These are phyloP conservation scores for Geranomyces variabilis DNA, from an alignment of 192 early-diverging fungal species.

Conservation along the genomic window DNA sequence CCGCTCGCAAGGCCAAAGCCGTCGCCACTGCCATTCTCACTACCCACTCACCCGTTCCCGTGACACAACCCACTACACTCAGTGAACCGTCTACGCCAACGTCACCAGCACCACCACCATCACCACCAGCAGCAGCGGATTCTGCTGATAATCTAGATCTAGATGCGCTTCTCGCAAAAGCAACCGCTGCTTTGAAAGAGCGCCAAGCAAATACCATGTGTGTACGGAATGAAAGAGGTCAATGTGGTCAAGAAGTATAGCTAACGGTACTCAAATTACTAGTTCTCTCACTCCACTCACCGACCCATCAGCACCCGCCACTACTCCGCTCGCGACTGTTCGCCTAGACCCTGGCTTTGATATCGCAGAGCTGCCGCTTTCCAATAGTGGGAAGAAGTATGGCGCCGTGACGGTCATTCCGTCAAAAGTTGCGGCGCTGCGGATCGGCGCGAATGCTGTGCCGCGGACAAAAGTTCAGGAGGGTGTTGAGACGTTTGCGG, in stretches of 20 bases:
- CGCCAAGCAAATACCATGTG: constrained; percentile 16
- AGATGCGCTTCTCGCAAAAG: constrained; percentile 31
- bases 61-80: no score
- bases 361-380: neutral
- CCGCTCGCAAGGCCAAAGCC: no score
- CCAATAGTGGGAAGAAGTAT: constrained; percentile 11
- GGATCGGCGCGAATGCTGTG: neutral
- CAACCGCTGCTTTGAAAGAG: constrained; percentile 22
- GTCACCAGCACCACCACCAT: no score
- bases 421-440: constrained; percentile 19
- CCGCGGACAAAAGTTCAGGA: constrained; percentile 2
- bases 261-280: no score
- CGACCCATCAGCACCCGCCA: neutral
- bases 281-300: constrained; percentile 1
- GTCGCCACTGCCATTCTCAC: no score
- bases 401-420: constrained; percentile 33
- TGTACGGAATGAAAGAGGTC: neutral
- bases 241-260: no score
- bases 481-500: constrained; percentile 25
- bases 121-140: neutral
- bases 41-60: no score
- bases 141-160: constrained; percentile 23
- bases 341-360: constrained; percentile 24
- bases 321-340: constrained; percentile 16
- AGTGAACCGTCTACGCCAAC: no score